Base-by-base conservation (phyloP, 1,284 basidiomycete species). In the Tilletia caries region DNA sequence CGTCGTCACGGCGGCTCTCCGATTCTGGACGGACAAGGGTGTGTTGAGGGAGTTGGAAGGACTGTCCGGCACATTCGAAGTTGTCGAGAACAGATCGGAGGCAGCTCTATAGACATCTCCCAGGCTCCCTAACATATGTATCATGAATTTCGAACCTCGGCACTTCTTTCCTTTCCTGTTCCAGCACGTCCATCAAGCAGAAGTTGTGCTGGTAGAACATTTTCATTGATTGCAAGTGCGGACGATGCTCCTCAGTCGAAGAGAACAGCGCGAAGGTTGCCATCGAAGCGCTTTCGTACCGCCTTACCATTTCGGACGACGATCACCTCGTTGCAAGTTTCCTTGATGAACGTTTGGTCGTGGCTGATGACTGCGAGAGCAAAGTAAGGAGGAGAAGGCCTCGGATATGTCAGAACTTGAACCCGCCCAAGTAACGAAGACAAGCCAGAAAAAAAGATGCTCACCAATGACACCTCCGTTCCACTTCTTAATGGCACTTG, bases 401-500 rank as follows among this genome's bases (percentile, higher is more conserved):
- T 50, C 5, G 5, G 6, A 4, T 4, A 18, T 5, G 3, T 50
- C 46, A 50, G 46, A n/a, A n/a, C 46, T 29, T 58, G 27, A n/a
- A 3, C 52, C n/a, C n/a, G n/a, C n/a, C n/a, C n/a, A n/a, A n/a
- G n/a, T n/a, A n/a, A n/a, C n/a, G n/a, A n/a, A n/a, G n/a, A n/a
- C 52, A 58, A 6, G 6, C 52, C 2, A n/a, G 23, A 25, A 5
- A 5, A 27, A 27, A 27, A 8, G n/a, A 25, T 2, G 34, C 58
- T 34, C 23, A 62, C 58, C 58, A 34, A 84, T 81, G 32, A 82
- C 92, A 67, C 95, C 96, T n/a, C 96, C 96, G 79, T 96, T 96
- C 92, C 93, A 98, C 20, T 86, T 86, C 75, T 89, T 88, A 75
- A 98, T 85, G 0, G 93, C 96, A 27, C 88, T 85, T 89, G 96